Base-by-base conservation (phyloP, 805 yeast genomes). In the Yarrowia keelungensis region DNA sequence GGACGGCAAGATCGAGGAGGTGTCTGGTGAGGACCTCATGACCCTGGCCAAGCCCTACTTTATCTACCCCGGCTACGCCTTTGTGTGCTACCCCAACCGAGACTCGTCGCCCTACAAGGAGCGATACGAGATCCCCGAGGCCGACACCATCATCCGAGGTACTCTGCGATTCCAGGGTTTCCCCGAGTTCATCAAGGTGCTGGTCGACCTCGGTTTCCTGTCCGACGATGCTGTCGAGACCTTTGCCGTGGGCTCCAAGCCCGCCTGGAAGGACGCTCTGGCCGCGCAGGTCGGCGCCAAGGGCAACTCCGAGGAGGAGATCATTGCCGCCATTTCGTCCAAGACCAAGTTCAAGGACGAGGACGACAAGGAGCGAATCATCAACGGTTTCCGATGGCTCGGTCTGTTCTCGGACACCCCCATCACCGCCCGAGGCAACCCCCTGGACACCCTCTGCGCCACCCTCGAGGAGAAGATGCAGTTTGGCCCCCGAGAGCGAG, bases 161-260 rank as follows among this genome's bases (percentile, higher is more conserved):
- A 95, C 99, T 72, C 85, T 95, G 78, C 88, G 99, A 83, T 95
- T 85, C 87, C 98, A 92, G 83, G 99, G 99, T 64, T 95, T 95
- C 94, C 97, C 98, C 70, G 97, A 94, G 83, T 94, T 95, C 79
- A 89, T 93, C 79, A 93, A 93, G 83, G 98, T 89, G 56, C 85
- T 95, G 64, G 98, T 95, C 69, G 98, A 94, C 81, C 81, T 92
- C 74, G 98, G 97, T 35, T 89, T 95, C 86, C 85, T 95, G 78
- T 88, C 87, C 78, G 99, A 95, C 74, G 89, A 86, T 38, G 85
- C 85, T 72, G 79, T 81, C 71, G 88, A 86, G 70, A 81, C 84
- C 72, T 87, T 93, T 81, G 75, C 84, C 70, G 76, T 81, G 69
- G 77, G 81, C 68, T 47, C 59, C 41, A 70, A 74, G 65, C 80